A percentile compares a stretch with the other conserved stretches of the same genome.
phyloP scores from a whole-genome alignment of 345 rosid genomes.

The Rubroshorea leprosula region DNA sequence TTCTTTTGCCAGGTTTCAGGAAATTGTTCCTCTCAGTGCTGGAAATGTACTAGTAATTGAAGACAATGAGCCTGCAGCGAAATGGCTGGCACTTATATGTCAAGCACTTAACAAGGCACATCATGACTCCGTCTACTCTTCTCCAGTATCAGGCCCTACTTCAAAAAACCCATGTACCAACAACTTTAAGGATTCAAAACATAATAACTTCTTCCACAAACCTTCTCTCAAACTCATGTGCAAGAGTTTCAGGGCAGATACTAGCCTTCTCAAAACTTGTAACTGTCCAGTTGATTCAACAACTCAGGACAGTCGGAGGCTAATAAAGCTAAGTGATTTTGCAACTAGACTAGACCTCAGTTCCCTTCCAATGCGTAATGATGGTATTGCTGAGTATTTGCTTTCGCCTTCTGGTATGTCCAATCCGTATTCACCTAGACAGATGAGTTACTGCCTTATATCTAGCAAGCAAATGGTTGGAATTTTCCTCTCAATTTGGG shows the following conservation, averaged over 20 bases:
- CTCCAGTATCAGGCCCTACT: constrained; percentile 26
- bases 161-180: constrained; percentile 22
- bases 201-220: constrained; percentile 60
- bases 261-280: constrained; percentile 68
- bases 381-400: constrained; percentile 18
- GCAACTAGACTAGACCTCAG: constrained; percentile 28
- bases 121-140: constrained; percentile 28
- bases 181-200: constrained; percentile 37
- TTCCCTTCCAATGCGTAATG: constrained; percentile 28
- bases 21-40: constrained; percentile 91
- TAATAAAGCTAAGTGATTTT: constrained; percentile 39
- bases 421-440: constrained; percentile 20
- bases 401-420: constrained; percentile 25
- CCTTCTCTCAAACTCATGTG: constrained; percentile 72
- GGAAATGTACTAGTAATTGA: constrained; percentile 86
- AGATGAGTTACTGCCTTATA: constrained; percentile 52
- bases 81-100: constrained; percentile 80
- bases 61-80: constrained; percentile 95
- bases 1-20: constrained; percentile 67
- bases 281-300: constrained; percentile 50
- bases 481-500: constrained; percentile 88
- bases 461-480: constrained; percentile 97
- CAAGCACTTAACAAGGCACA: constrained; percentile 70
- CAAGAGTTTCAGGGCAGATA: constrained; percentile 55
- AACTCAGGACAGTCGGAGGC: constrained; percentile 31